Conservation (phyloP, 495 filamentous ascomycete genomes). For the Penicillium argentinense region DNA sequence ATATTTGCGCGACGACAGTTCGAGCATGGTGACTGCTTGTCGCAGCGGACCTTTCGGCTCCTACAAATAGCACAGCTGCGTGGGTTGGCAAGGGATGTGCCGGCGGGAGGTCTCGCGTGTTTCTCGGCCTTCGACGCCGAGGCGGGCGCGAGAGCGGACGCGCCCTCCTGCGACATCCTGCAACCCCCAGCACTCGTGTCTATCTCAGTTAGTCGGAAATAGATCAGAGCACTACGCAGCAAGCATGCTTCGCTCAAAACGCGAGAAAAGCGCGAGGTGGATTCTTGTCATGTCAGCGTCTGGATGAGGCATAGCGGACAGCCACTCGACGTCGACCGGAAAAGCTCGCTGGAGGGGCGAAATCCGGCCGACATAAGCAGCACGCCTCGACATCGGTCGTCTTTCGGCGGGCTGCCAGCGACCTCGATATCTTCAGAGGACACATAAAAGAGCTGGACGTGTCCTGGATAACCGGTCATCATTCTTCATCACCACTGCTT, state of each 20-base stretch:
- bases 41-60: conserved; percentile 65
- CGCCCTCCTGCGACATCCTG: conserved; percentile 10
- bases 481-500: too few species aligned
- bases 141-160: not conserved
- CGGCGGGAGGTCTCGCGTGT: conserved; percentile 25
- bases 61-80: conserved; percentile 59
- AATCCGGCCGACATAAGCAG: not conserved
- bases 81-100: conserved; percentile 33
- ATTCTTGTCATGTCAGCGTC: not conserved
- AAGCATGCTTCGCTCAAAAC: too few species aligned
- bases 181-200: too few species aligned
- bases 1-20: conserved; percentile 64
- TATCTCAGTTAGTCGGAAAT: too few species aligned
- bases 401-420: not conserved
- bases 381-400: not conserved
- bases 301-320: not conserved
- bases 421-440: too few species aligned
- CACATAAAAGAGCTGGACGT: not conserved
- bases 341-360: not conserved
- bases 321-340: not conserved
- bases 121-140: conserved; percentile 36
- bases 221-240: too few species aligned
- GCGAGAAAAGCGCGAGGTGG: conserved; percentile 15
- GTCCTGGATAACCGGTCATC: not conserved
- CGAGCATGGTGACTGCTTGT: conserved; percentile 65